A percentile compares a stretch with the other conserved stretches of the same genome.
Evolutionary conservation across 2,329 filamentous ascomycete genomes (phyloP).

Genomic region (Ophiostoma sp.): DNA sequence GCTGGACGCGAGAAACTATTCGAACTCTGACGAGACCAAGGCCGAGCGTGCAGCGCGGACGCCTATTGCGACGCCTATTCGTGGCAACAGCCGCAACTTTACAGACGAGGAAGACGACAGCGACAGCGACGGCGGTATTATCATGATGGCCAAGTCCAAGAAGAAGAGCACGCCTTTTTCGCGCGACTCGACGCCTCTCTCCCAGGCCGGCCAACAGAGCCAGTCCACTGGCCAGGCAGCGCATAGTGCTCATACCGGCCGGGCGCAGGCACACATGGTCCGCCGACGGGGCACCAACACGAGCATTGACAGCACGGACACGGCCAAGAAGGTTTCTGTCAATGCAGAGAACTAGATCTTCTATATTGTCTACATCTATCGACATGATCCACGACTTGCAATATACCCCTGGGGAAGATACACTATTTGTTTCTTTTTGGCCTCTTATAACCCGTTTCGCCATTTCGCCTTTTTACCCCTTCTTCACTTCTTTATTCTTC

Average conservation of each 20-base stretch:
- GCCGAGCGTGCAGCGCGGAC: background rate
- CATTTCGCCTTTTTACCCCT: background rate
- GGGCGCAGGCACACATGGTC: constrained; percentile 32
- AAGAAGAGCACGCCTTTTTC: constrained; percentile 35
- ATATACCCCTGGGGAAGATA: constrained; percentile 14
- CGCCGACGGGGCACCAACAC: constrained; percentile 55
- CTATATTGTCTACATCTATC: background rate
- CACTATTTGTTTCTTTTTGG: constrained; percentile 1
- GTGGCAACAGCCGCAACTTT: constrained; percentile 21
- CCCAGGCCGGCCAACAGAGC: constrained; percentile 19
- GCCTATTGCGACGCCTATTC: constrained; percentile 19
- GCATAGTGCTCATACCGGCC: background rate
- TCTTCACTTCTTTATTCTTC: background rate
- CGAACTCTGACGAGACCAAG: background rate
- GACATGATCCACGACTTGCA: background rate
- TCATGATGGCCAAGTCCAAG: constrained; percentile 50
- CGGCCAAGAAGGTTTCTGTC: constrained; percentile 52
- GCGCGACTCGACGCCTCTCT: constrained; percentile 28
- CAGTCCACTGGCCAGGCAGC: background rate
- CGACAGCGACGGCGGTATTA: constrained; percentile 51
- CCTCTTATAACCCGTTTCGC: no score
- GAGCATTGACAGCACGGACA: constrained; percentile 58
- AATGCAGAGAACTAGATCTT: constrained; percentile 13
- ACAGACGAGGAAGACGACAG: constrained; percentile 44
- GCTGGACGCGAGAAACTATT: constrained; percentile 22